Evolutionary conservation across 495 filamentous ascomycete species (phyloP), one percentile per base, ranked within the genome.

Genomic region (Penicillium riverlandense): DNA sequence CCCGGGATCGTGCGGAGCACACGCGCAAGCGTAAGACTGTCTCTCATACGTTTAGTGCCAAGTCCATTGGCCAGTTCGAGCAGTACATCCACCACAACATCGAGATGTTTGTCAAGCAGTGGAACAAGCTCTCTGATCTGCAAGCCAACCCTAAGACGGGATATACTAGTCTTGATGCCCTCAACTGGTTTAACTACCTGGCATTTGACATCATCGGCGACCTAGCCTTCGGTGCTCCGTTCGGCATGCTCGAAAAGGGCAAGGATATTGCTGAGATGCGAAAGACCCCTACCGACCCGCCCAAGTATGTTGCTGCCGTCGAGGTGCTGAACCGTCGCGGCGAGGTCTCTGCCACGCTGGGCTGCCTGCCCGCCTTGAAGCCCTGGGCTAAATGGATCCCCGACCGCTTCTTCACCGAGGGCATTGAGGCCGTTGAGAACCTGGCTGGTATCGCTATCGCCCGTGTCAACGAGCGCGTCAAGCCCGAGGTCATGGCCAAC

Each of bases 101-200:
- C 36, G 80, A 85, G 54, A 63, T 78, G 22, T 83, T 95, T 38
- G 83, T 85, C 10, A 69, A 69, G 45, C 83, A 88, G 59, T 88
- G 85, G 83, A 83, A 85, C 55, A 61, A 63, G 12, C 53, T 88
- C 3, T 53, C 65, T 10, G 52, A 69, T 2, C 55, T 61, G 1
- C 77, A 47, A 62, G 69, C 41, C 54, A 74, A 59, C 51, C 65
- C 67, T 11, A 62, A 62, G 45, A 68, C 59, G 35, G 70, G 67
- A 14, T 86, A 74, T 53, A 75, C 71, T 8, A 71, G 79, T 44
- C 64, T 95, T 37, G 88, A 95, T 56, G 85, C 82, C 38, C 74
- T 96, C 27, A 76, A 89, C 57, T 96, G 90, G 90, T 92, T 91
- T 76, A 96, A 96, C 67, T 95, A 85, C 61, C 76, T 95, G 8